phyloP scores from a whole-genome alignment of 495 filamentous ascomycete genomes.

The Lepidopterella palustris region DNA sequence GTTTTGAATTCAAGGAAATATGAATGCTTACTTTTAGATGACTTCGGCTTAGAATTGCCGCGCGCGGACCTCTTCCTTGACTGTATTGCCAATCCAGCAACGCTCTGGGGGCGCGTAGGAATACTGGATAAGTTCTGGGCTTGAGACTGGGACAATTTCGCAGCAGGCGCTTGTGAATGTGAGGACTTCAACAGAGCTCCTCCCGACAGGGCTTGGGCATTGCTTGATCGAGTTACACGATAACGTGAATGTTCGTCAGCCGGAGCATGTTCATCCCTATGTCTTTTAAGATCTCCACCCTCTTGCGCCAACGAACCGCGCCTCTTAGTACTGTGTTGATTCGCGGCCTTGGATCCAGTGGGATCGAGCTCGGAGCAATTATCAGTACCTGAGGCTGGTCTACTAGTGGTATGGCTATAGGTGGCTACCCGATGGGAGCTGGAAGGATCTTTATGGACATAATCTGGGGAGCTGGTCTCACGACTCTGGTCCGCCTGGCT shows the following conservation, averaged over 20 bases:
- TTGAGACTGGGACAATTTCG: no score
- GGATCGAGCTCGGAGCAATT: not conserved
- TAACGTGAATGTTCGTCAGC: not conserved
- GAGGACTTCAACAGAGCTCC: no score
- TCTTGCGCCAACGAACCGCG: not conserved
- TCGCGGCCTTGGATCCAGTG: not conserved
- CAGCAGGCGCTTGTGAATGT: no score
- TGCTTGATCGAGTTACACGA: no score
- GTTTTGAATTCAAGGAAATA: no score
- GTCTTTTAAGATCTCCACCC: not conserved
- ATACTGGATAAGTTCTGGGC: no score
- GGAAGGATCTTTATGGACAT: not conserved
- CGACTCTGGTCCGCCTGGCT: not conserved
- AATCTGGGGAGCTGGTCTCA: slow-evolving; percentile 6
- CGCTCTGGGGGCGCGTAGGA: no score
- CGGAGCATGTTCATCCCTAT: not conserved
- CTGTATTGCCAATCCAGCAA: no score
- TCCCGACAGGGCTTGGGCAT: no score
- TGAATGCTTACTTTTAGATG: no score
- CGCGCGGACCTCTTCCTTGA: no score
- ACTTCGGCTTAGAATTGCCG: no score
- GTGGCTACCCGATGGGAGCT: not conserved
- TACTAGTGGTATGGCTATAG: not conserved
- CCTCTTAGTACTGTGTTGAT: not conserved
- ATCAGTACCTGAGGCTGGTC: not conserved